Base-by-base conservation (phyloP, 2,329 filamentous ascomycete species). In the Cercospora sp. region DNA sequence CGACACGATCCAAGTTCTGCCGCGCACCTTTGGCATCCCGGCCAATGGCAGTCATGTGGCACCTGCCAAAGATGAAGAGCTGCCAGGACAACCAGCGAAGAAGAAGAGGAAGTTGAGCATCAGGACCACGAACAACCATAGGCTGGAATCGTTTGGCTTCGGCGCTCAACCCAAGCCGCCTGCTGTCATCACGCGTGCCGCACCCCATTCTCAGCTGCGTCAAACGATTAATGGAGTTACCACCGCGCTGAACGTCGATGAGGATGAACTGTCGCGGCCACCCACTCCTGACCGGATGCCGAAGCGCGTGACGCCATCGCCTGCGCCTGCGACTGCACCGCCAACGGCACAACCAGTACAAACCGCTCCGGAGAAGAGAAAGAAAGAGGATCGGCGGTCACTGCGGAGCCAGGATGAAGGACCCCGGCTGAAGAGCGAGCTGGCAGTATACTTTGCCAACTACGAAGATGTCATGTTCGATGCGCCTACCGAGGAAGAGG, bases 381-480 rank as follows among this genome's bases (percentile, higher is more conserved):
- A 73, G 68, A 78, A 72, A 74, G 74, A 88, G 69, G 89, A 91
- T 73, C 90, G 87, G 78, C 83, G 94, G 75, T 94, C 93, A 77
- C 83, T 97, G 78, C 88, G 94, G 70, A 96, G 93, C 63, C 91
- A 96, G 75, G 93, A 96, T 77, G 87, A 86, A 75, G 91, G 90
- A 10, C 90, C 90, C 62, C 87, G 92, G 73, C 90, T 93, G 81
- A 97, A 96, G 84, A 97, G 93, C 80, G 94, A 97, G 77, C 85
- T 98, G 69, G 90, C 93, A 42, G 87, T 89, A 59, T 98, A 97
- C 81, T 97, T 98, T 77, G 89, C 91, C 63, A 94, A 96, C 76
- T 98, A 97, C 80, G 94, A 97, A 80, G 92, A 96, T 78, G 87
- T 97, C 72, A 93, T 98, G 81, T 93, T 92, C 70, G 92, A 96